phyloP scores from a whole-genome alignment of 106 monocot species.

The Platanthera guangdongensis region DNA sequence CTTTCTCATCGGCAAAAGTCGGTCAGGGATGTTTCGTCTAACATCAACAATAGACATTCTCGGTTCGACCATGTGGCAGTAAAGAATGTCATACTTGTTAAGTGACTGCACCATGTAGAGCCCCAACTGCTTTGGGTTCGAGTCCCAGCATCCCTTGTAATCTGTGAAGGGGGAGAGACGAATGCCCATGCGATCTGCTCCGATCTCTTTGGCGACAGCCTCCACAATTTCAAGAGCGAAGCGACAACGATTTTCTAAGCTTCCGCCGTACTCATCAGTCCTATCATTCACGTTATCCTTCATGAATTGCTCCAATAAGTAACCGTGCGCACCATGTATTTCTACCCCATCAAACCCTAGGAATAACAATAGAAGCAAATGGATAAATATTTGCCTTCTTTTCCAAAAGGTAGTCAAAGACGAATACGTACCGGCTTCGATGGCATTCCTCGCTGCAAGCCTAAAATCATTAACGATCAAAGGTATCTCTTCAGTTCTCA shows the following conservation, averaged over 20 bases:
- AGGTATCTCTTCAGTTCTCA: slow-evolving; percentile 29
- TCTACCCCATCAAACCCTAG: slow-evolving; percentile 22
- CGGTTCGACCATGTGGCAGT: slow-evolving; percentile 26
- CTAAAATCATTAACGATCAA: slow-evolving; percentile 24
- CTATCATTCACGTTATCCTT: slow-evolving; percentile 15
- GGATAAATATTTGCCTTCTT: neutral
- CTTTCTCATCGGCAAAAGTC: slow-evolving; percentile 12
- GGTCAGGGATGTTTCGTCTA: slow-evolving; percentile 7
- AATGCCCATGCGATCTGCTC: slow-evolving; percentile 18
- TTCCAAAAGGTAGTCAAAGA: neutral
- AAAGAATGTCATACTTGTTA: slow-evolving; percentile 18
- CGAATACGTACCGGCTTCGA: slow-evolving; percentile 23
- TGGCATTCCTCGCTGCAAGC: neutral
- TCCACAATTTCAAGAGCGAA: slow-evolving; percentile 21
- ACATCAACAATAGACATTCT: slow-evolving; percentile 22
- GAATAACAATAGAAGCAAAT: neutral
- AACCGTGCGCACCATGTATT: slow-evolving; percentile 14
- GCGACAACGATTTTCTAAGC: slow-evolving; percentile 31
- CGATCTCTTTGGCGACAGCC: slow-evolving; percentile 21
- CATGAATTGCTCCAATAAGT: slow-evolving; percentile 18
- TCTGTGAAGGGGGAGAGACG: slow-evolving; percentile 22
- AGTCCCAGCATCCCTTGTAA: slow-evolving; percentile 18
- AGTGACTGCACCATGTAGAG: slow-evolving; percentile 20
- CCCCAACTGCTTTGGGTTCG: slow-evolving; percentile 16
- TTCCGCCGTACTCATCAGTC: slow-evolving; percentile 16